phyloP scores from a whole-genome alignment of 495 filamentous ascomycete species.

The Penicillium egyptiacum region DNA sequence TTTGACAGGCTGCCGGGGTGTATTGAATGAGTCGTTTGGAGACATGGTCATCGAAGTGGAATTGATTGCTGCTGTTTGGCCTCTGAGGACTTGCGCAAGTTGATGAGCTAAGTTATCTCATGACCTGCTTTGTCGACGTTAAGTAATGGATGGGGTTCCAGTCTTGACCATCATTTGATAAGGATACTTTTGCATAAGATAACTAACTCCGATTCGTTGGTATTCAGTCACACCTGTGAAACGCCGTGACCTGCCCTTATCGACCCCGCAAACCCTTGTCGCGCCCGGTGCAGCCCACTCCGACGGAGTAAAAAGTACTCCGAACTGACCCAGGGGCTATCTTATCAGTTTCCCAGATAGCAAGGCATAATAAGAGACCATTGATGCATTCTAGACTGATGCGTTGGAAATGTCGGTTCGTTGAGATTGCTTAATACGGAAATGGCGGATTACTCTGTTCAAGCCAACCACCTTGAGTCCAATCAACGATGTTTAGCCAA shows the following conservation, averaged over 20 bases:
- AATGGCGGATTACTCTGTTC: not conserved
- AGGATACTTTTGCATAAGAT: not conserved
- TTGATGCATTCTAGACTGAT: not conserved
- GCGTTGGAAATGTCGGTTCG: not conserved
- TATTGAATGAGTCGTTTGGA: not conserved
- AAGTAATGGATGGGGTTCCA: not conserved
- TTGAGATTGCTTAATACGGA: not conserved
- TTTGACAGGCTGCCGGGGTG: not conserved
- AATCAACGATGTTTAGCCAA: not conserved
- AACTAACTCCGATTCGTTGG: not conserved
- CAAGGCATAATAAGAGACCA: not conserved
- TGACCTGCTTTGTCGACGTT: not conserved
- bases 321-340: not conserved
- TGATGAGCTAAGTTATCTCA: not conserved
- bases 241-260: not conserved
- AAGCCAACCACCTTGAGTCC: not conserved
- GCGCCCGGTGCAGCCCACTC: not conserved
- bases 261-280: not conserved
- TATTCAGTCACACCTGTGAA: not conserved
- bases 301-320: not conserved
- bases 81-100: not conserved
- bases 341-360: not conserved
- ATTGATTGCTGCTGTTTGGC: not conserved
- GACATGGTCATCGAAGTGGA: not conserved
- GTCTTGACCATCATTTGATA: not conserved